A percentile compares a stretch with the other conserved stretches of the same genome.
These are phyloP conservation scores for Sutorius australiensis DNA, from an alignment of 768 basidiomycete species.

Conservation along the genomic window DNA sequence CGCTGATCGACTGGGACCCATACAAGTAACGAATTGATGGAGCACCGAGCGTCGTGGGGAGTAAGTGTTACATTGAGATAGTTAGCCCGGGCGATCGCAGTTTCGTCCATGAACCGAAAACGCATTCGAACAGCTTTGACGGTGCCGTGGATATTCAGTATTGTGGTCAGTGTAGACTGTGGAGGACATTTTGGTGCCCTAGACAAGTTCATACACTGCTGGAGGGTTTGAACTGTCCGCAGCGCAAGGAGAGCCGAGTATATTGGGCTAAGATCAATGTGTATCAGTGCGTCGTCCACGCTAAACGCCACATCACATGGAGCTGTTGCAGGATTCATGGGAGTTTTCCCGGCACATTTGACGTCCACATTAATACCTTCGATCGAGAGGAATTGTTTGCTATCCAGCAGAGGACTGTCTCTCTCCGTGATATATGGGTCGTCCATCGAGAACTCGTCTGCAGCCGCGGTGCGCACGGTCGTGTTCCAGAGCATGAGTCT, in stretches of 20 bases:
- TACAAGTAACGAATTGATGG: slow-evolving; percentile 41
- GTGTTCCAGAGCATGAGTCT: slow-evolving; percentile 45
- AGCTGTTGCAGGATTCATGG: slow-evolving; percentile 8
- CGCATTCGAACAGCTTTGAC: slow-evolving; percentile 46
- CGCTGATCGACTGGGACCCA: slow-evolving; percentile 53
- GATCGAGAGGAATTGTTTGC: slow-evolving; percentile 44
- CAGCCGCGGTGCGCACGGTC: slow-evolving; percentile 56
- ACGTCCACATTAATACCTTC: slow-evolving; percentile 31
- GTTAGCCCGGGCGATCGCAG: slow-evolving; percentile 38
- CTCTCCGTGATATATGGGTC: slow-evolving; percentile 56
- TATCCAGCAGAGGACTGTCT: slow-evolving; percentile 42
- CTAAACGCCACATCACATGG: slow-evolving; percentile 42
- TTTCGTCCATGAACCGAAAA: slow-evolving; percentile 47
- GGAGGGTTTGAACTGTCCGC: slow-evolving; percentile 46
- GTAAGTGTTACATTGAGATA: slow-evolving; percentile 19
- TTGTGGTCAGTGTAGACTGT: slow-evolving; percentile 13
- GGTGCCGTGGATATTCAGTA: slow-evolving; percentile 29
- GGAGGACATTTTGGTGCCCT: slow-evolving; percentile 15
- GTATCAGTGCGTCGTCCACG: slow-evolving; percentile 50
- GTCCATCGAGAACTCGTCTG: slow-evolving; percentile 65
- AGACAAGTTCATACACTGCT: slow-evolving; percentile 18
- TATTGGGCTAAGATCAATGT: slow-evolving; percentile 60
- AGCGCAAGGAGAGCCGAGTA: slow-evolving; percentile 67
- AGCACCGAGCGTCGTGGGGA: slow-evolving; percentile 27
- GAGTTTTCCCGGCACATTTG: slow-evolving; percentile 14